phyloP scores from a whole-genome alignment of 2,329 filamentous ascomycete genomes.

The Pseudogymnoascus sp. region DNA sequence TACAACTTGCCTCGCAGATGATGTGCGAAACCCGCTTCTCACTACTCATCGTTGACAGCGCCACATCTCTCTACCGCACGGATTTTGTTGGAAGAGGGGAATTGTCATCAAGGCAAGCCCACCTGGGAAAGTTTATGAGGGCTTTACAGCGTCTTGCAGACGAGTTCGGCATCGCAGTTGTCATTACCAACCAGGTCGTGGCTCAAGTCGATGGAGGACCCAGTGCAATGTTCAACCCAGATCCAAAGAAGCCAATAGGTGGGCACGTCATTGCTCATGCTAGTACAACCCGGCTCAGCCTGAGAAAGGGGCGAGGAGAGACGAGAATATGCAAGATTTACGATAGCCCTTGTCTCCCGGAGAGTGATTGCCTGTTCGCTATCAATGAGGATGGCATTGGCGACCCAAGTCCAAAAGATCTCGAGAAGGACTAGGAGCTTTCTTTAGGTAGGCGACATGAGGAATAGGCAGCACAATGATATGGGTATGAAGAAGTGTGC shows the following conservation, averaged over 20 bases:
- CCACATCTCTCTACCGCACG: slow-evolving; percentile 88
- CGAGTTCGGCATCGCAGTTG: slow-evolving; percentile 91
- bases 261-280: slow-evolving; percentile 98
- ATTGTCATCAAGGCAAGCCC: slow-evolving; percentile 83
- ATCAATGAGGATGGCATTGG: slow-evolving; percentile 96
- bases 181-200: slow-evolving; percentile 98
- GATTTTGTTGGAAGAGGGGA: slow-evolving; percentile 97
- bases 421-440: slow-evolving; percentile 60
- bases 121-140: slow-evolving; percentile 82
- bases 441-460: neutral
- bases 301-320: slow-evolving; percentile 93
- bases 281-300: slow-evolving; percentile 83
- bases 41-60: slow-evolving; percentile 88
- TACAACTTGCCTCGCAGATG: slow-evolving; percentile 94
- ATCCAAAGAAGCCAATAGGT: slow-evolving; percentile 97
- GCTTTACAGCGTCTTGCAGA: slow-evolving; percentile 69
- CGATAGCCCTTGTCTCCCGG: slow-evolving; percentile 91
- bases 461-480: neutral
- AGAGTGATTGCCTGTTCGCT: slow-evolving; percentile 93
- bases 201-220: slow-evolving; percentile 96
- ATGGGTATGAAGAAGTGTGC: neutral
- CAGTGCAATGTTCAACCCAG: slow-evolving; percentile 96
- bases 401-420: slow-evolving; percentile 88
- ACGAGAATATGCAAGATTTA: slow-evolving; percentile 99
- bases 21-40: slow-evolving; percentile 99